phyloP scores from a whole-genome alignment of 164 flowering plant genomes.

The Brasenia schreberi region DNA sequence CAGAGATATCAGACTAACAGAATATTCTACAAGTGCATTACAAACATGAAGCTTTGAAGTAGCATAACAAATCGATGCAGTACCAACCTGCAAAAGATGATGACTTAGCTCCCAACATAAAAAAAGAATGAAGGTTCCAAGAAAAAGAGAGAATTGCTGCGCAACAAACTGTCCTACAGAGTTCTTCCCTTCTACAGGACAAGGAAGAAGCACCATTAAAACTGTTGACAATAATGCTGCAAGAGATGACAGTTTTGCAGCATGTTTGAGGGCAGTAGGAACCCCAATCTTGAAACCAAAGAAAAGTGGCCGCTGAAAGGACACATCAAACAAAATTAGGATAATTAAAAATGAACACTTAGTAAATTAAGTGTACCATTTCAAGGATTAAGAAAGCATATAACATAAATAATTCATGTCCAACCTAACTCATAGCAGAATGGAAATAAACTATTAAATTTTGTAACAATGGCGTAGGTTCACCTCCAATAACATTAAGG shows the following conservation, averaged over 20 bases:
- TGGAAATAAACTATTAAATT: too few species aligned
- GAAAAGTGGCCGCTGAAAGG: constrained; percentile 76
- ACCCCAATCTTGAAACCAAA: constrained; percentile 90
- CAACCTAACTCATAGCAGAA: too few species aligned
- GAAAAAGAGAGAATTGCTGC: constrained; percentile 35
- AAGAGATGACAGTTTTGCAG: constrained; percentile 43
- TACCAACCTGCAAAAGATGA: constrained; percentile 73
- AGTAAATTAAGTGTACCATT: too few species aligned
- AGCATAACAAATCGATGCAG: background rate
- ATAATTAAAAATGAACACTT: too few species aligned
- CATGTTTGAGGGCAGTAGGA: constrained; percentile 36
- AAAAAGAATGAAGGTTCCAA: constrained; percentile 41
- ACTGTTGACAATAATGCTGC: constrained; percentile 37
- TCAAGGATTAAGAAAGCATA: too few species aligned
- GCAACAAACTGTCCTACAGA: constrained; percentile 24
- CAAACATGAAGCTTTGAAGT: background rate
- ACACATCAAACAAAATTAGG: background rate
- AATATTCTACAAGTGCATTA: background rate
- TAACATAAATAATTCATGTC: too few species aligned
- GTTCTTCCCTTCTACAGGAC: constrained; percentile 14
- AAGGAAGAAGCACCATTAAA: constrained; percentile 27
- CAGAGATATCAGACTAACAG: background rate
- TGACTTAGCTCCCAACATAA: constrained; percentile 76
- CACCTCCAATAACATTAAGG: too few species aligned
- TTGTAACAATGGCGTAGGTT: too few species aligned